phyloP scores from a whole-genome alignment of 305 asterid genomes.

The Ilex paraguariensis region DNA sequence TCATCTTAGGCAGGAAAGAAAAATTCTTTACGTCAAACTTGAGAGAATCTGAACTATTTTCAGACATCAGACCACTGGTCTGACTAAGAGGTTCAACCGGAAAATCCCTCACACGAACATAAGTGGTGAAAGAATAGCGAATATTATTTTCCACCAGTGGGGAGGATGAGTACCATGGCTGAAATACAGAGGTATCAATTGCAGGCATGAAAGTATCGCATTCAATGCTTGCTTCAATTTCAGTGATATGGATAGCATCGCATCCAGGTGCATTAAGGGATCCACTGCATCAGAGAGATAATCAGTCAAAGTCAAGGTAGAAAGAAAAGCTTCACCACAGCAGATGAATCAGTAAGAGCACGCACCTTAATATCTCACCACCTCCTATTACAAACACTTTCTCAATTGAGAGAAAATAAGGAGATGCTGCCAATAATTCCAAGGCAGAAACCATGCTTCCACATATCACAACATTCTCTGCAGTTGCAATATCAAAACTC shows the following conservation, averaged over 20 bases:
- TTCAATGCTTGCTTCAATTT: slow-evolving; percentile 50
- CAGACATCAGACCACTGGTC: slow-evolving; percentile 12
- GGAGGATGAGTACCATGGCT: slow-evolving; percentile 79
- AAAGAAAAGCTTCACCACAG: slow-evolving; percentile 4
- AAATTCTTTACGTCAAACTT: slow-evolving; percentile 23
- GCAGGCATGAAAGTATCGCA: slow-evolving; percentile 90
- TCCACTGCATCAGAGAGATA: slow-evolving; percentile 51
- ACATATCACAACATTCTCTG: slow-evolving; percentile 61
- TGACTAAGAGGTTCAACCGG: slow-evolving; percentile 18
- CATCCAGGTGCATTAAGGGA: slow-evolving; percentile 72
- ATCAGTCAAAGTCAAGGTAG: slow-evolving; percentile 14
- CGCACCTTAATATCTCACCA: slow-evolving; percentile 82
- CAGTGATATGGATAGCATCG: slow-evolving; percentile 74
- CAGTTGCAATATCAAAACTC: slow-evolving; percentile 40
- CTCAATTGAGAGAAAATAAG: slow-evolving; percentile 60
- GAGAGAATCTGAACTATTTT: slow-evolving; percentile 17
- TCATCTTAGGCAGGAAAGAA: slow-evolving; percentile 37
- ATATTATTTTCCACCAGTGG: slow-evolving; percentile 58
- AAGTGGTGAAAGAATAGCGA: slow-evolving; percentile 56
- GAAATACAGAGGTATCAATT: slow-evolving; percentile 61
- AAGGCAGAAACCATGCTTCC: slow-evolving; percentile 67
- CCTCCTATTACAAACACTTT: slow-evolving; percentile 90
- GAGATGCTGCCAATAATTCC: slow-evolving; percentile 63
- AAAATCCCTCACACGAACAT: slow-evolving; percentile 50
- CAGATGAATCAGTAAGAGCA: slow-evolving; percentile 6